phyloP scores from a whole-genome alignment of 2,329 filamentous ascomycete genomes.

The Colletotrichum chrysophilum region DNA sequence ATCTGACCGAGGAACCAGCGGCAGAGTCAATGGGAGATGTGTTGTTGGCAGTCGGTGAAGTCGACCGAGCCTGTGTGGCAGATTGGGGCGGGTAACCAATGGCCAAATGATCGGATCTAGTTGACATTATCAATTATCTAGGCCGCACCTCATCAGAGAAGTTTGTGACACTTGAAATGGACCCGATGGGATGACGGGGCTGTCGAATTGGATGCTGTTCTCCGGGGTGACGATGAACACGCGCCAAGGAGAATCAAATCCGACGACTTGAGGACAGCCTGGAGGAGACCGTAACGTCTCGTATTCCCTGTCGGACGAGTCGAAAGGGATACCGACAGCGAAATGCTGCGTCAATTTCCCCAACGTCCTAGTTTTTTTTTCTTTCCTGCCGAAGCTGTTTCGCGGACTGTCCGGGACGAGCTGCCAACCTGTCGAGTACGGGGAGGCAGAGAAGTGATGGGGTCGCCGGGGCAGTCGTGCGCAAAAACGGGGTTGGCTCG shows the following conservation, averaged over 20 bases:
- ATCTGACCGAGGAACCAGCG: conserved; percentile 66
- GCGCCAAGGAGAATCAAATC: neutral
- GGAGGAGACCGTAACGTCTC: conserved; percentile 2
- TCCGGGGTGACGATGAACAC: neutral
- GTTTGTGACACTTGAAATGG: neutral
- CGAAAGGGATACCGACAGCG: neutral
- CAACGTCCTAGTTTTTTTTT: neutral
- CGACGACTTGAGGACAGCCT: conserved; percentile 8
- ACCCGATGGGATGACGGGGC: neutral
- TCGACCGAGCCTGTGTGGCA: conserved; percentile 73
- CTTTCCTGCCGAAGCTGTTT: neutral
- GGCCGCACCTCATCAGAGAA: conserved; percentile 52
- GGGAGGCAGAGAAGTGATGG: conserved; percentile 4
- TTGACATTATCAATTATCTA: conserved; percentile 92
- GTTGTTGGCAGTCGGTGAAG: conserved; percentile 79
- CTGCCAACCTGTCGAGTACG: neutral
- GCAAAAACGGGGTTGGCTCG: conserved; percentile 2
- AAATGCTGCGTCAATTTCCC: neutral
- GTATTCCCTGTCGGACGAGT: conserved; percentile 5
- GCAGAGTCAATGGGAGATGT: conserved; percentile 81
- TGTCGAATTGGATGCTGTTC: conserved; percentile 8
- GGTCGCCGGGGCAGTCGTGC: neutral
- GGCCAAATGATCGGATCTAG: conserved; percentile 84
- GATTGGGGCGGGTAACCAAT: conserved; percentile 80
- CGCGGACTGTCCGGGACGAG: neutral